Conservation (phyloP, 2,329 filamentous ascomycete species). For the Aspergillus floridensis region DNA sequence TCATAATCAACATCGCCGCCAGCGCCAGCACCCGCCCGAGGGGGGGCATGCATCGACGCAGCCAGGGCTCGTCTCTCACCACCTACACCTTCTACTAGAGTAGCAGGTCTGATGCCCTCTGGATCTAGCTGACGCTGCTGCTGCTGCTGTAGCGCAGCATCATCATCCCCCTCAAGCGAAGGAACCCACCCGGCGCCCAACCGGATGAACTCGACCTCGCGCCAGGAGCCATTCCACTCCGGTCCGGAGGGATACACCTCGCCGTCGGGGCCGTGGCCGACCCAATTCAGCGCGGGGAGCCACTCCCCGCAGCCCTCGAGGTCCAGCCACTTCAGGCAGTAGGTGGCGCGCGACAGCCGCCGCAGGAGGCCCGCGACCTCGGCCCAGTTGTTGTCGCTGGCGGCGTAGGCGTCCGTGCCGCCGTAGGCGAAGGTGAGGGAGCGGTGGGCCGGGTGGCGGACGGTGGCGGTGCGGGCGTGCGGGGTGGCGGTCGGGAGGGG, state of each 20-base stretch:
- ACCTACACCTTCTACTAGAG: background rate
- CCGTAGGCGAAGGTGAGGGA: constrained; percentile 47
- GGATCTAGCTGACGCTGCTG: background rate
- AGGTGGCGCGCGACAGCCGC: constrained; percentile 54
- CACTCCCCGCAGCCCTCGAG: constrained; percentile 59
- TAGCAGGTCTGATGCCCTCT: background rate
- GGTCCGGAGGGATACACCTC: constrained; percentile 32
- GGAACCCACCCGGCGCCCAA: constrained; percentile 45
- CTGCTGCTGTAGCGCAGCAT: no score
- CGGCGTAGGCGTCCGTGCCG: constrained; percentile 54
- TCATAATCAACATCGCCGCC: background rate
- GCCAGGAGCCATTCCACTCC: constrained; percentile 49
- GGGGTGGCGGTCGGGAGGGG: constrained; percentile 58
- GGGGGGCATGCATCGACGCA: constrained; percentile 24
- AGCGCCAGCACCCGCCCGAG: no score
- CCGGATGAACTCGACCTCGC: constrained; percentile 43
- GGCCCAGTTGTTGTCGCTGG: constrained; percentile 53
- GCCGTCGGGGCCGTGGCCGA: constrained; percentile 28
- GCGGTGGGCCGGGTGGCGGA: constrained; percentile 40
- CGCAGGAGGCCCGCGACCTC: constrained; percentile 58
- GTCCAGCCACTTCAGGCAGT: constrained; percentile 61
- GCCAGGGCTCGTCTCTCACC: constrained; percentile 11
- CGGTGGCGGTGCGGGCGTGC: constrained; percentile 48
- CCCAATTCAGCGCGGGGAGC: constrained; percentile 53
- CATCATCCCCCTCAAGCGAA: constrained; percentile 14